Base-by-base conservation (phyloP, 2,329 filamentous ascomycete species). In the Aaosphaeria pasadenensis region DNA sequence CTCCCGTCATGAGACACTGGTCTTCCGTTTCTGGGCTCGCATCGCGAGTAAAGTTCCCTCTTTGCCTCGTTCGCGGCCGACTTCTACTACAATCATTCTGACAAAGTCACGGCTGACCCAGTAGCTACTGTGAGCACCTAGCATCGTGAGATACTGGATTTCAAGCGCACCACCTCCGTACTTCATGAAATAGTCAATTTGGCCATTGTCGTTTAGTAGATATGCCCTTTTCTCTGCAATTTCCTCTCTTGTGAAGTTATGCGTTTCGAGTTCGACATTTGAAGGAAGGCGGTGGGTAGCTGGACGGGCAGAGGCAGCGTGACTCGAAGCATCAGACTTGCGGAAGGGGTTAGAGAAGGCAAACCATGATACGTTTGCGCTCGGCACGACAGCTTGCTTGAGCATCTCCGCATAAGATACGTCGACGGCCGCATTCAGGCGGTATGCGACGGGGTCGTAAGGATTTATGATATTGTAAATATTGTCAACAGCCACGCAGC, bases 91-190 rank as follows among this genome's bases (percentile, higher is more conserved):
- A 43, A 97, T 72, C 76, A 97, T 86, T 40, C 91, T 77, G n/a
- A 95, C 85, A 67, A 99, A 91, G 66, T 97, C 94, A 30, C 77
- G 82, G 59, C 88, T 85, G 2, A 84, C 80, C 94, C 94, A 99
- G 70, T 99, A 99, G 66, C 88, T 92, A 47, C 89, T 91, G 70
- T 99, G 94, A 6, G 94, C 94, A 48, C 90, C 89, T 46, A 99
- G 74, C 94, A 99, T 99, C 57, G 95, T 96, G 33, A 97, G 72
- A 66, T 99, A 99, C 71, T 97, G 91, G 28, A 96, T 91, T 70
- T 96, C 94, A 33, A 99, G 75, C 4, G 91, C 87, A 0, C 94
- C 94, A 1, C 89, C 87, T 0, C 90, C 88, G 6, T 89, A 91
- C 43, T 84, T 84, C 43, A 99, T 74, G 60, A 87, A 95, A 71